A percentile compares a stretch with the other conserved stretches of the same genome.
phyloP scores from a whole-genome alignment of 345 rosid species.

The Hypericum androsaemum region DNA sequence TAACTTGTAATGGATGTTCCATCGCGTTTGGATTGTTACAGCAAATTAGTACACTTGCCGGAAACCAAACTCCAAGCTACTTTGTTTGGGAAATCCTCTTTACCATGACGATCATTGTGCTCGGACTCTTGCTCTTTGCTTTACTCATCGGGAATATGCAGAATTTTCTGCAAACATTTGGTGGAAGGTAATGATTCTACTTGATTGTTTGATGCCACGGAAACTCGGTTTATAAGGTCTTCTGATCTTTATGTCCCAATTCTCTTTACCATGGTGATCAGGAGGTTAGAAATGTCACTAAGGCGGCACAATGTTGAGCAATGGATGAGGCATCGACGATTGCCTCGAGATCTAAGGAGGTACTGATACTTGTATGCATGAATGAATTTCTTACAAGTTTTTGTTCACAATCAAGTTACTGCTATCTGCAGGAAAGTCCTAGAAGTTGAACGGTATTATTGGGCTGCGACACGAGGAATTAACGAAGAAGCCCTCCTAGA shows the following conservation, averaged over 20 bases:
- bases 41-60: slow-evolving; percentile 98
- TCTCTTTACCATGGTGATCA: too few relatives aligned
- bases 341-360: slow-evolving; percentile 64
- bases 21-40: slow-evolving; percentile 20
- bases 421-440: slow-evolving; percentile 52
- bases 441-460: slow-evolving; percentile 69
- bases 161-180: slow-evolving; percentile 83
- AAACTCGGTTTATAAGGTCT: too few relatives aligned
- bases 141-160: slow-evolving; percentile 95
- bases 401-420: slow-evolving; percentile 12
- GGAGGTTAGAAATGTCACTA: too few relatives aligned
- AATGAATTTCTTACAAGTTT: background rate
- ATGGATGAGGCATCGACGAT: slow-evolving; percentile 87
- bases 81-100: slow-evolving; percentile 68
- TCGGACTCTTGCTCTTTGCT: slow-evolving; percentile 88
- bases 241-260: too few relatives aligned
- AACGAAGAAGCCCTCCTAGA: slow-evolving; percentile 59
- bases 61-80: slow-evolving; percentile 78
- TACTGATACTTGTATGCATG: slow-evolving; percentile 7
- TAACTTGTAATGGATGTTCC: too few relatives aligned
- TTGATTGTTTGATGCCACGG: background rate
- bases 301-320: slow-evolving; percentile 87
- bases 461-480: slow-evolving; percentile 91
- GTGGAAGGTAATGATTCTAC: slow-evolving; percentile 42
- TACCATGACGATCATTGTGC: slow-evolving; percentile 68